A percentile compares a stretch with the other conserved stretches of the same genome.
Conservation (phyloP, 495 filamentous ascomycete genomes). For the Cairneyella variabilis region DNA sequence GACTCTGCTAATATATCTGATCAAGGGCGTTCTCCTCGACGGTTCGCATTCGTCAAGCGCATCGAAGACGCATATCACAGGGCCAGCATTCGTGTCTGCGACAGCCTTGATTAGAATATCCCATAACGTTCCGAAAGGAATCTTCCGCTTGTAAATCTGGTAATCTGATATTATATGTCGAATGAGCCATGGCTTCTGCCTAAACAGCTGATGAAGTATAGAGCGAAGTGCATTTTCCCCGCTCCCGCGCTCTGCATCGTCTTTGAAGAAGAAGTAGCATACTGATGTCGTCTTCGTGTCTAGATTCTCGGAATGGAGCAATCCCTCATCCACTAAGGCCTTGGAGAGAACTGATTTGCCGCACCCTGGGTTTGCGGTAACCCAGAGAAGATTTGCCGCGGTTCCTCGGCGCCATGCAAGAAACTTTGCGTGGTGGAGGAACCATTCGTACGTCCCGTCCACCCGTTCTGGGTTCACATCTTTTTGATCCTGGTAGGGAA, state of each 20-base stretch:
- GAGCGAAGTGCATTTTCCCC: conserved; percentile 28
- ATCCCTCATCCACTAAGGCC: conserved; percentile 26
- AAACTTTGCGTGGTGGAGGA: conserved; percentile 29
- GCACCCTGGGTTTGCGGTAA: conserved; percentile 38
- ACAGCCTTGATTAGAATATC: conserved; percentile 32
- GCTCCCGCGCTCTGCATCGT: conserved; percentile 22
- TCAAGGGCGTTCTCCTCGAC: conserved; percentile 20
- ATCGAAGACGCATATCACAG: conserved; percentile 41
- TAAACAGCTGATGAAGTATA: conserved; percentile 38
- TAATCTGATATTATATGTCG: too few relatives aligned
- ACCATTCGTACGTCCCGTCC: conserved; percentile 37
- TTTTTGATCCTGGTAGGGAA: too few relatives aligned
- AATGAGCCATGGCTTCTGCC: conserved; percentile 14
- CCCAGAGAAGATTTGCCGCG: conserved; percentile 33
- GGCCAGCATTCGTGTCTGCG: conserved; percentile 29
- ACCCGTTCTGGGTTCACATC: conserved; percentile 24
- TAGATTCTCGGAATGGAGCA: neutral
- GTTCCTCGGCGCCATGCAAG: conserved; percentile 27
- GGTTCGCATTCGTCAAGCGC: conserved; percentile 38
- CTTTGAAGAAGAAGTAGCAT: conserved; percentile 42
- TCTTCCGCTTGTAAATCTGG: conserved; percentile 26
- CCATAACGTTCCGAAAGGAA: conserved; percentile 39
- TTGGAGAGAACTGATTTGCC: conserved; percentile 40
- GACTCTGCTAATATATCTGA: conserved; percentile 21
- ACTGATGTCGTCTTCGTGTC: conserved; percentile 16